Conservation (phyloP, 2,329 filamentous ascomycete genomes). For the Boeremia exigua region DNA sequence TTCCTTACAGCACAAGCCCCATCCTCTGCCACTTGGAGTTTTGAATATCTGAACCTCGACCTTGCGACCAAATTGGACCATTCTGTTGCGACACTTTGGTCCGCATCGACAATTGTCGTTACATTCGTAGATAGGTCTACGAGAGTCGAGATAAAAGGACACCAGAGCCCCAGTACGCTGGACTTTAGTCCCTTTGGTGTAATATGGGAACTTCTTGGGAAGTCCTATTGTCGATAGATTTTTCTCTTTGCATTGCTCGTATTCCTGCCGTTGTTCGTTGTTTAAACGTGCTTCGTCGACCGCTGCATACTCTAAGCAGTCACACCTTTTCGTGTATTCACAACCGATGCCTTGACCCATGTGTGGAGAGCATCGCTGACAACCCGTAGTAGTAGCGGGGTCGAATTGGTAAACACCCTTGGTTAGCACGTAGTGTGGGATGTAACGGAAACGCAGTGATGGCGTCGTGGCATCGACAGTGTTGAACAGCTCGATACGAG, state of each 20-base stretch:
- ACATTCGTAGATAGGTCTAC: conserved; percentile 76
- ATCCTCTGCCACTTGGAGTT: conserved; percentile 71
- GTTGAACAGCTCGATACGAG: conserved; percentile 68
- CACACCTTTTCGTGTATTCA: conserved; percentile 67
- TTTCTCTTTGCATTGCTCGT: conserved; percentile 22
- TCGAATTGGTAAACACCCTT: conserved; percentile 66
- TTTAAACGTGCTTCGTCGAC: conserved; percentile 51
- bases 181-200: conserved; percentile 37
- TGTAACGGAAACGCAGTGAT: conserved; percentile 71
- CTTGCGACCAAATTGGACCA: conserved; percentile 75
- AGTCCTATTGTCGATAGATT: conserved; percentile 44
- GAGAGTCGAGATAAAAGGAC: conserved; percentile 51
- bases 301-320: conserved; percentile 70
- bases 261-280: conserved; percentile 30
- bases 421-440: conserved; percentile 64
- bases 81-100: conserved; percentile 70
- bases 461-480: conserved; percentile 61
- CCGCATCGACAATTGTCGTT: conserved; percentile 73
- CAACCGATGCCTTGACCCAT: conserved; percentile 62
- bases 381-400: conserved; percentile 71
- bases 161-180: conserved; percentile 42
- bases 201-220: conserved; percentile 69
- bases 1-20: conserved; percentile 73
- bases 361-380: conserved; percentile 64
- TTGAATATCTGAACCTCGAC: conserved; percentile 79